These are phyloP conservation scores for Rhytidiadelphus loreus DNA, from an alignment of 225 moss, liverwort and hornwort species.

Conservation along the genomic window DNA sequence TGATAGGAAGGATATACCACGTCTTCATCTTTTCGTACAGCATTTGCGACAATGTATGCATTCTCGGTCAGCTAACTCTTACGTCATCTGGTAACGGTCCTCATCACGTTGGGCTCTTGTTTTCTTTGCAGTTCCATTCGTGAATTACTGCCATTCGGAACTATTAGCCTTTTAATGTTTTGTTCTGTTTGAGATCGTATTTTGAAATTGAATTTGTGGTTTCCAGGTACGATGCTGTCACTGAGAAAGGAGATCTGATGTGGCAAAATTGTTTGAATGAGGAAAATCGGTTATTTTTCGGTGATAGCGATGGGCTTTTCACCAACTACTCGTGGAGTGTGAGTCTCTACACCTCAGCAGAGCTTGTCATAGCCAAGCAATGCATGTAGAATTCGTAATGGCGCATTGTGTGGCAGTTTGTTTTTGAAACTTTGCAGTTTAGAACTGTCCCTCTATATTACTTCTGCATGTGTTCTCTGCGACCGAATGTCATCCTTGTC, in stretches of 20 bases:
- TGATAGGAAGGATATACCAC: slow-evolving; percentile 29
- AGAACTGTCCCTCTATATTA: neutral
- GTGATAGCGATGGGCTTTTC: slow-evolving; percentile 68
- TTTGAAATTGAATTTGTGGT: neutral
- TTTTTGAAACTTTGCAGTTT: neutral
- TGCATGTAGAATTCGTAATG: neutral
- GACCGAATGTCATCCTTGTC: neutral
- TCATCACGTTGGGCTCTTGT: neutral
- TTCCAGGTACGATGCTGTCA: slow-evolving; percentile 82
- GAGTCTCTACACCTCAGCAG: neutral
- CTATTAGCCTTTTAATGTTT: neutral
- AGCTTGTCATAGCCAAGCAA: neutral
- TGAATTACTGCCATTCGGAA: neutral
- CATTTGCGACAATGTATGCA: slow-evolving; percentile 55
- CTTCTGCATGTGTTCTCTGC: neutral
- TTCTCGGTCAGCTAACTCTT: slow-evolving; percentile 39
- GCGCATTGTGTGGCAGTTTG: neutral
- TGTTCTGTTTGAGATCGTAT: neutral
- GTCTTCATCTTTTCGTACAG: slow-evolving; percentile 52
- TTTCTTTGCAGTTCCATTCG: neutral
- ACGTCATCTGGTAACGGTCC: slow-evolving; percentile 68
- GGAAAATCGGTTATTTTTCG: slow-evolving; percentile 64
- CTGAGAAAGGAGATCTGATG: slow-evolving; percentile 43
- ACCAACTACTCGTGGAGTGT: slow-evolving; percentile 80
- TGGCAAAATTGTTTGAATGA: slow-evolving; percentile 77